Conservation (phyloP, 306 rosid genomes). For the Hippophae gyantsensis region DNA sequence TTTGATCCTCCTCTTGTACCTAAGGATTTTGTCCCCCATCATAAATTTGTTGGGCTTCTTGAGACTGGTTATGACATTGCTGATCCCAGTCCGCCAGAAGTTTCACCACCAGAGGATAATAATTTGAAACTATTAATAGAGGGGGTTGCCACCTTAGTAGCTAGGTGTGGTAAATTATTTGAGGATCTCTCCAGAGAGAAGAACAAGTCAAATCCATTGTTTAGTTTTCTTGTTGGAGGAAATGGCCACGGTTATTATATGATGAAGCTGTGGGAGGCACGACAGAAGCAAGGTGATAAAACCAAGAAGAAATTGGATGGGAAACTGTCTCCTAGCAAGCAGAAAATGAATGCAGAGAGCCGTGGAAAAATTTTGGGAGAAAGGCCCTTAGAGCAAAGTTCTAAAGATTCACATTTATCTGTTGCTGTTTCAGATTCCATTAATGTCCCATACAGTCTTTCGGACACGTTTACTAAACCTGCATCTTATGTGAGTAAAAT, state of each 20-base stretch:
- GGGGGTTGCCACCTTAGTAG: conserved; percentile 88
- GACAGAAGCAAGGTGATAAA: conserved; percentile 47
- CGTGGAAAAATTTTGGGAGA: conserved; percentile 85
- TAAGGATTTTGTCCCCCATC: conserved; percentile 67
- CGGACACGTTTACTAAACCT: conserved; percentile 75
- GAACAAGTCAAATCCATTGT: conserved; percentile 70
- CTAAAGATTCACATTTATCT: conserved; percentile 43
- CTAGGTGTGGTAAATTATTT: conserved; percentile 84
- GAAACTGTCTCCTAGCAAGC: conserved; percentile 35
- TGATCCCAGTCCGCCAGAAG: conserved; percentile 61
- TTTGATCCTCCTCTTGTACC: conserved; percentile 81
- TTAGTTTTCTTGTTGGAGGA: conserved; percentile 84
- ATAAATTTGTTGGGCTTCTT: conserved; percentile 65
- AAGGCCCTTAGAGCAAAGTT: conserved; percentile 66
- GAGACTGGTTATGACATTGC: conserved; percentile 45
- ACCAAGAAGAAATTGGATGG: conserved; percentile 43
- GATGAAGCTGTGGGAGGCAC: conserved; percentile 92
- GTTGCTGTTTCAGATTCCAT: conserved; percentile 38
- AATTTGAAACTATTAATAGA: conserved; percentile 79
- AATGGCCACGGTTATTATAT: conserved; percentile 79
- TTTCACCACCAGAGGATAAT: conserved; percentile 67
- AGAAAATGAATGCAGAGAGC: conserved; percentile 73
- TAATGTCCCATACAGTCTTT: conserved; percentile 74
- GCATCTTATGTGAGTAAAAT: conserved; percentile 54
- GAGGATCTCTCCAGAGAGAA: conserved; percentile 95